A percentile compares a stretch with the other conserved stretches of the same genome.
These are phyloP conservation scores for Botrytis elliptica DNA, from an alignment of 2,329 filamentous ascomycete genomes.

Conservation along the genomic window DNA sequence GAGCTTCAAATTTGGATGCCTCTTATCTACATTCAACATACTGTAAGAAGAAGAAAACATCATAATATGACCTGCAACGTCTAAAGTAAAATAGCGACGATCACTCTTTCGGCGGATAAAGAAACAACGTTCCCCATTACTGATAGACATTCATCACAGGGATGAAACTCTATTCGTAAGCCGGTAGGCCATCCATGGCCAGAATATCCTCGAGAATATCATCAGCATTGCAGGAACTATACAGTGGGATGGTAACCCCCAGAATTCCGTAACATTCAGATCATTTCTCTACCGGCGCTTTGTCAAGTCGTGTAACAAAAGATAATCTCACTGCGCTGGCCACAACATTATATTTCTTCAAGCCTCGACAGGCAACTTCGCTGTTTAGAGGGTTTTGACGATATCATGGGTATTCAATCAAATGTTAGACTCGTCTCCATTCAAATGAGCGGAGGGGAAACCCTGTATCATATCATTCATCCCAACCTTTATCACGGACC, in stretches of 20 bases:
- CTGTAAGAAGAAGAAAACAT: background rate
- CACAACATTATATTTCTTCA: slow-evolving; percentile 18
- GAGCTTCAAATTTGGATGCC: background rate
- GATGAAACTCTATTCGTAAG: slow-evolving; percentile 20
- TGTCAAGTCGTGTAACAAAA: slow-evolving; percentile 12
- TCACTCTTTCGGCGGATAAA: background rate
- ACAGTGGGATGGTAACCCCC: slow-evolving; percentile 17
- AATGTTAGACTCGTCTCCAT: slow-evolving; percentile 18
- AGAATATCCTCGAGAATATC: slow-evolving; percentile 16
- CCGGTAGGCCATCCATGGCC: background rate
- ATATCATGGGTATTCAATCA: slow-evolving; percentile 6
- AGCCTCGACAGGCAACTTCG: slow-evolving; percentile 18
- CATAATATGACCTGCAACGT: background rate
- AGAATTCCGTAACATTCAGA: slow-evolving; percentile 16
- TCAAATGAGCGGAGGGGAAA: slow-evolving; percentile 23
- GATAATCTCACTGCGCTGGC: slow-evolving; percentile 21
- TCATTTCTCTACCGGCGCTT: slow-evolving; percentile 19
- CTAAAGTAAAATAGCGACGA: background rate
- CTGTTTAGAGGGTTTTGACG: slow-evolving; percentile 18
- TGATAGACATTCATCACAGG: slow-evolving; percentile 12
- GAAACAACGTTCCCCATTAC: slow-evolving; percentile 1
- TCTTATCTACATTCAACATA: background rate
- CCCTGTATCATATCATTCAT: slow-evolving; percentile 36
- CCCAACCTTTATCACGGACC: slow-evolving; percentile 36
- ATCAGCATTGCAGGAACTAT: slow-evolving; percentile 16